Conservation (phyloP, 2,329 filamentous ascomycete species). For the Microdochium paspali region DNA sequence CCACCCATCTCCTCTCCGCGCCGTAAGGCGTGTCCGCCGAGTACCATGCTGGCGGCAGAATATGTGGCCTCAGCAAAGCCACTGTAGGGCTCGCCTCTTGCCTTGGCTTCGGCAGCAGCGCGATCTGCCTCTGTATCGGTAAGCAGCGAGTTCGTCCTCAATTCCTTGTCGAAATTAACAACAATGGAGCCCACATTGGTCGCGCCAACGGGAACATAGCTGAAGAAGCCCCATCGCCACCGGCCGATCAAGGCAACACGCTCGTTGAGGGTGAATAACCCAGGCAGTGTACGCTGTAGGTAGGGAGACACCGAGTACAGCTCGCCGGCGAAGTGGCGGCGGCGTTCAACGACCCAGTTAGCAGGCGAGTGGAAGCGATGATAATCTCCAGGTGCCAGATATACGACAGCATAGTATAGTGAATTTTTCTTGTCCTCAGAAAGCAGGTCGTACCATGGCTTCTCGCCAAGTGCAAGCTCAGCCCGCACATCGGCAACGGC, state of each 20-base stretch:
- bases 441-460: conserved; percentile 62
- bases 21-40: conserved; percentile 75
- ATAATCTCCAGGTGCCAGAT: conserved; percentile 94
- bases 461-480: conserved; percentile 66
- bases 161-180: conserved; percentile 91
- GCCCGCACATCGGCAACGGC: conserved; percentile 77
- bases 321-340: conserved; percentile 96
- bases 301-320: conserved; percentile 93
- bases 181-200: conserved; percentile 97
- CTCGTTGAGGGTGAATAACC: conserved; percentile 94
- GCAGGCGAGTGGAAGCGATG: conserved; percentile 96
- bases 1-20: conserved; percentile 97
- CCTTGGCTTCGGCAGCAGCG: conserved; percentile 70
- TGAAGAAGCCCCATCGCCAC: conserved; percentile 98
- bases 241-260: conserved; percentile 85
- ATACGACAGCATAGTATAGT: conserved; percentile 90
- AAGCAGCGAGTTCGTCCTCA: conserved; percentile 83
- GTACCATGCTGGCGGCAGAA: conserved; percentile 61
- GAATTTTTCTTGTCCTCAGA: conserved; percentile 54
- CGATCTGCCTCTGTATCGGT: conserved; percentile 88
- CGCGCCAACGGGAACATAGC: conserved; percentile 87
- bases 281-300: conserved; percentile 82
- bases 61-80: conserved; percentile 93
- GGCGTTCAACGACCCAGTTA: conserved; percentile 87
- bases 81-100: conserved; percentile 71